These are phyloP conservation scores for Cryptococcus sp. DNA, from an alignment of 1,284 basidiomycete species.

Conservation along the genomic window DNA sequence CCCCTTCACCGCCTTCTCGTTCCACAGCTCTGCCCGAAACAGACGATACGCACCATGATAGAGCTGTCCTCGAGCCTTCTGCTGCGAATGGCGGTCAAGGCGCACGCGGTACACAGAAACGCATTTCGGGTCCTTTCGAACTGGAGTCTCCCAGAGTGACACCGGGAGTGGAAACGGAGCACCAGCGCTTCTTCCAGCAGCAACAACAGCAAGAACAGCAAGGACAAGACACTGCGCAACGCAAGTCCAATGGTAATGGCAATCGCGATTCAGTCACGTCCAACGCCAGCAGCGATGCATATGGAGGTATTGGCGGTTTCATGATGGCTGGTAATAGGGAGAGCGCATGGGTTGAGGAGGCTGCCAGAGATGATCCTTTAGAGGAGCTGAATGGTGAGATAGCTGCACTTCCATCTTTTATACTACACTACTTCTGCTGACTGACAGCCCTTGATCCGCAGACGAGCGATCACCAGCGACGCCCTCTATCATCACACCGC, in stretches of 20 bases:
- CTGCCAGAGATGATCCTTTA: neutral
- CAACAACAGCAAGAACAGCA: conserved; percentile 1
- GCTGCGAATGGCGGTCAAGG: neutral
- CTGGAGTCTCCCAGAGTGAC: conserved; percentile 31
- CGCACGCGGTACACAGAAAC: conserved; percentile 1
- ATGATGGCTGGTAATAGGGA: conserved; percentile 34
- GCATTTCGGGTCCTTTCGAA: conserved; percentile 39
- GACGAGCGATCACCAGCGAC: conserved; percentile 19
- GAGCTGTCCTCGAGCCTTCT: neutral
- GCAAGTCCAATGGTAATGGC: too few relatives aligned
- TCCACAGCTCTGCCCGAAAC: conserved; percentile 10
- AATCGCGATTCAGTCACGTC: conserved; percentile 27
- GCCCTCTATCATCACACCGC: conserved; percentile 18
- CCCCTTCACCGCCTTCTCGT: neutral
- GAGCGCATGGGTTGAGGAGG: conserved; percentile 9
- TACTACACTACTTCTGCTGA: neutral
- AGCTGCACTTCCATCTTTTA: neutral
- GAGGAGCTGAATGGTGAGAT: conserved; percentile 23
- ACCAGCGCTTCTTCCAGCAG: conserved; percentile 3
- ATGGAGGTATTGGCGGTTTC: conserved; percentile 41
- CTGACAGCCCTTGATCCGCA: neutral
- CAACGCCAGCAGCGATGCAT: conserved; percentile 31
- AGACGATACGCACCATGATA: conserved; percentile 18
- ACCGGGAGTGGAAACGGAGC: conserved; percentile 6
- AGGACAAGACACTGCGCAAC: neutral